Base-by-base conservation (phyloP, 2,329 filamentous ascomycete species). In the Kalaharituber pfeilii region DNA sequence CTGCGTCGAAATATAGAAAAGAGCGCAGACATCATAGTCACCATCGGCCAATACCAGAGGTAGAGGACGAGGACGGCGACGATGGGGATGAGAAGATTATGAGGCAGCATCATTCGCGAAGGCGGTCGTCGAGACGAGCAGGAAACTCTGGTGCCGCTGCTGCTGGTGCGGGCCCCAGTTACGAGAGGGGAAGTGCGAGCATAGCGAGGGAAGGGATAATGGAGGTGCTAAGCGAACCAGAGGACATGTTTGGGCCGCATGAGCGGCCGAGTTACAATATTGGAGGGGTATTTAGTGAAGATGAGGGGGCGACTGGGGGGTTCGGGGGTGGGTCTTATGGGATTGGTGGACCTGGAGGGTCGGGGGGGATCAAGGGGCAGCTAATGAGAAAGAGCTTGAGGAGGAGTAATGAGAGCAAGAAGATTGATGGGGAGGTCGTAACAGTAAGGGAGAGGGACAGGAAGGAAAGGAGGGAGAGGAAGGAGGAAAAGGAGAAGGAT, bases 381-480 rank as follows among this genome's bases (percentile, higher is more conserved):
- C n/a, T 47, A 6, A 47, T 47, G 42, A 15, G 42, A 22, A 39
- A 39, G 20, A 4, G 15, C n/a, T 22, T 47, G 15, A 4, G 42
- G 18, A 15, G 42, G 11, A 47, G 42, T 22, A 47, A 22, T 22
- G 42, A 47, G 22, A 47, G 25, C n/a, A 49, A 25, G 39, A 42
- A 29, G 22, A 42, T 49, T 26, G 42, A 47, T 13, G 25, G 22
- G 13, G 42, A 47, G 5, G 5, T 5, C 4, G 42, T 20, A 47
- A 51, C 42, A 36, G 33, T 29, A 26, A 13, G 49, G 26, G 49
- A 52, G 25, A 39, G 44, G 9, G 24, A 42, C 50, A 24, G 24
- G 33, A 36, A 39, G 25, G 45, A 25, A 44, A 49, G 58, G 50
- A 57, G 49, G 54, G 57, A 58, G 49, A 22, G 36, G 51, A 56